Conservation (phyloP, 2,329 filamentous ascomycete genomes). For the Alternaria solani region DNA sequence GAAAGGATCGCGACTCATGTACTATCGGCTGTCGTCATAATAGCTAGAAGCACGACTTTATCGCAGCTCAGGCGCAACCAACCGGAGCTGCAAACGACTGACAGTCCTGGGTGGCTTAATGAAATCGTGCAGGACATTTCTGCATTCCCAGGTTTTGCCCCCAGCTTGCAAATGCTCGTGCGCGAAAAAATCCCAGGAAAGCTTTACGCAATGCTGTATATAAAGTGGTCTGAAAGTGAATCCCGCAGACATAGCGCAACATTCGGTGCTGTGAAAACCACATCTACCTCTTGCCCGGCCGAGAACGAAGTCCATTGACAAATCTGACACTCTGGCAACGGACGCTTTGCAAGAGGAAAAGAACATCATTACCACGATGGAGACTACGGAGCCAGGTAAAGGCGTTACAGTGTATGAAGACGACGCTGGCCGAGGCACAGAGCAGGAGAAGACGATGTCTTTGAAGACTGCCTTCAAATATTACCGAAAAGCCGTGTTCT, state of each 20-base stretch:
- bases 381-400: neutral
- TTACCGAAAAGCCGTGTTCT: conserved; percentile 82
- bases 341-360: too few species aligned
- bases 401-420: neutral
- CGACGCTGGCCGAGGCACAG: conserved; percentile 9
- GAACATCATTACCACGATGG: too few species aligned
- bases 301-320: too few species aligned
- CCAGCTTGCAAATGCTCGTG: too few species aligned
- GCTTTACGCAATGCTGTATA: too few species aligned
- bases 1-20: neutral
- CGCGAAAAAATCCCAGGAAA: too few species aligned
- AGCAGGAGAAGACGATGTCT: conserved; percentile 11
- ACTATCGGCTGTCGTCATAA: neutral
- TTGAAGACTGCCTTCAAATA: conserved; percentile 74
- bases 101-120: neutral
- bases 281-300: too few species aligned
- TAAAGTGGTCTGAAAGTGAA: too few species aligned
- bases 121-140: neutral
- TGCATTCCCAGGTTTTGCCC: neutral
- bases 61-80: neutral
- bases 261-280: too few species aligned
- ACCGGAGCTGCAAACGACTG: neutral
- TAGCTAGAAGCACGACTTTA: neutral
- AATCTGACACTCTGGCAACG: too few species aligned
- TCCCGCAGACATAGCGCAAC: too few species aligned